These are phyloP conservation scores for Penicillium sp. DNA, from an alignment of 2,329 filamentous ascomycete genomes.

Conservation along the genomic window DNA sequence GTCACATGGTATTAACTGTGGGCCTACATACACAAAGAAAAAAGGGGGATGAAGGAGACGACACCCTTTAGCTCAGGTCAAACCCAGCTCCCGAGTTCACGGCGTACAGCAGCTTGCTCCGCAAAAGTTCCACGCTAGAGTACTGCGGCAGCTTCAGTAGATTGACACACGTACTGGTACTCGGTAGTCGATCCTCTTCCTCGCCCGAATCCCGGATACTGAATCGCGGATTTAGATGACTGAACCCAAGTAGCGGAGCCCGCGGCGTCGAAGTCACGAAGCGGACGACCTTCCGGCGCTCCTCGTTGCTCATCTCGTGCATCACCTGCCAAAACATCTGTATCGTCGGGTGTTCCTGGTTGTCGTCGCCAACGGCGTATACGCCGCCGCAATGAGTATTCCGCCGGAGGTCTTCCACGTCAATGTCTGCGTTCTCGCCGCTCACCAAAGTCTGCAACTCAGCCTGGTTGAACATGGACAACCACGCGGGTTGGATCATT, in stretches of 20 bases:
- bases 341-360: slow-evolving; percentile 77
- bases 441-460: slow-evolving; percentile 92
- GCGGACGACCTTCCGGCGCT: slow-evolving; percentile 81
- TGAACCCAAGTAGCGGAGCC: slow-evolving; percentile 84
- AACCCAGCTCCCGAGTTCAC: slow-evolving; percentile 88
- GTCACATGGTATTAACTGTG: neutral
- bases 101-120: slow-evolving; percentile 81
- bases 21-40: slow-evolving; percentile 6
- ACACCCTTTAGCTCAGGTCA: slow-evolving; percentile 55
- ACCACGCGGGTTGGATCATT: slow-evolving; percentile 88
- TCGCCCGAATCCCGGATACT: slow-evolving; percentile 79
- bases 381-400: slow-evolving; percentile 86
- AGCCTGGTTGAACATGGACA: slow-evolving; percentile 97
- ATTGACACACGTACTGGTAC: slow-evolving; percentile 94
- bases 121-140: slow-evolving; percentile 58
- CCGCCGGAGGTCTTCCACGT: slow-evolving; percentile 75
- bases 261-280: slow-evolving; percentile 93
- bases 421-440: slow-evolving; percentile 78
- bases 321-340: slow-evolving; percentile 90
- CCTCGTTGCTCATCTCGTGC: slow-evolving; percentile 66
- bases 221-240: slow-evolving; percentile 77
- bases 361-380: slow-evolving; percentile 85
- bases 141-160: slow-evolving; percentile 88
- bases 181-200: slow-evolving; percentile 76
- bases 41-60: neutral